Evolutionary conservation across 257 asterid species (phyloP), one percentile per base, ranked within the genome.

Genomic region (Solanum etuberosum): DNA sequence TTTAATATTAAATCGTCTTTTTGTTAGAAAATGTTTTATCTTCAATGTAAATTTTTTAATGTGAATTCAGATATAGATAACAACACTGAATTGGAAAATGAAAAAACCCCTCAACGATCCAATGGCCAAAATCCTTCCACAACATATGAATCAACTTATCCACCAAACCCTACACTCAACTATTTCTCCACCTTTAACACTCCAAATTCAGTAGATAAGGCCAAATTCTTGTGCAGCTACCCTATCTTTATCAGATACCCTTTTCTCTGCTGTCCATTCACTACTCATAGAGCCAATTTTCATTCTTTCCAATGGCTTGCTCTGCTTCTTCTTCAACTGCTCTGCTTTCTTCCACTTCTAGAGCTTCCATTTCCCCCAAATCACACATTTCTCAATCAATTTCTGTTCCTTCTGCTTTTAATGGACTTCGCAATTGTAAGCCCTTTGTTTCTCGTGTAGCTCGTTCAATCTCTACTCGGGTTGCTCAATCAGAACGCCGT

Each of bases 261-360:
- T 35, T 71, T 35, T 35, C 20, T 73, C 18, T 35, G 20, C 81
- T 34, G 48, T 72, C 81, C 81, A 72, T 72, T 72, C 81, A 72
- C 11, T 16, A 15, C 40, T 70, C 77, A 68, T 20, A 54, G 25
- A 54, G n/a, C 63, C 4, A 18, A 54, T 54, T 54, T 54, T 54
- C 63, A 3, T 37, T 10, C 51, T 73, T 10, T 37, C 40, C 85
- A 89, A 94, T 94, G 96, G 98, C 97, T 73, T 73, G 51, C 48
- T 35, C 51, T 73, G 48, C 81, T 59, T 93, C 96, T 81, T 70
- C 97, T 84, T 89, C 98, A 32, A 85, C 94, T 29, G 91, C 94
- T 37, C 92, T 95, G 77, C 90, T 95, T 76, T 70, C 91, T 63
- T 90, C 95, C 46, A 91, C 74, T 42, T 90, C 92, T 6, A 94